These are phyloP conservation scores for Mortierella claussenii DNA, from an alignment of 192 early-diverging fungal genomes.

Conservation along the genomic window DNA sequence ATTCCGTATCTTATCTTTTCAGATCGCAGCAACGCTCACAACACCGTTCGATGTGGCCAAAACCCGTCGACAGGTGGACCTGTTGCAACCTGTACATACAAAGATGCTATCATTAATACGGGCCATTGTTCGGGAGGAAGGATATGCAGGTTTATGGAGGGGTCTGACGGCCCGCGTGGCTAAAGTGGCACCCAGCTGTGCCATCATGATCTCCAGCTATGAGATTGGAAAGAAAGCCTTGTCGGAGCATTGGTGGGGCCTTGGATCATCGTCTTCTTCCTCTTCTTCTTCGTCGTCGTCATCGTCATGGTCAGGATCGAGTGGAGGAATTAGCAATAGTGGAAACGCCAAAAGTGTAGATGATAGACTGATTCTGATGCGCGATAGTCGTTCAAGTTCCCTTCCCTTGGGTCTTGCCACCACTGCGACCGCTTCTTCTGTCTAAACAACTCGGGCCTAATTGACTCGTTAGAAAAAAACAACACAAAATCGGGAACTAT, in stretches of 20 bases:
- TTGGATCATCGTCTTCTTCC: constrained; percentile 18
- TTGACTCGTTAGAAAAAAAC: background rate
- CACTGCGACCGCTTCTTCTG: background rate
- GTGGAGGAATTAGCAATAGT: background rate
- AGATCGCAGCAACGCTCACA: constrained; percentile 87
- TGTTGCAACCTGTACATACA: constrained; percentile 38
- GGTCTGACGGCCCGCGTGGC: constrained; percentile 80
- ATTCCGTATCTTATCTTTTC: background rate
- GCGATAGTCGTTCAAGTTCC: constrained; percentile 2
- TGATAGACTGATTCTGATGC: constrained; percentile 25
- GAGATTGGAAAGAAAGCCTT: constrained; percentile 72
- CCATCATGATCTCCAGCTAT: constrained; percentile 96
- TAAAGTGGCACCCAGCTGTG: constrained; percentile 92
- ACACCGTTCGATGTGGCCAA: constrained; percentile 98
- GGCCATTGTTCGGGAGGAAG: constrained; percentile 60
- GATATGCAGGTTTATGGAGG: constrained; percentile 61
- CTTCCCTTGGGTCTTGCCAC: background rate
- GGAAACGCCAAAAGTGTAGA: constrained; percentile 5
- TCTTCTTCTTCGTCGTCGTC: constrained; percentile 8
- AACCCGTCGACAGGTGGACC: constrained; percentile 83
- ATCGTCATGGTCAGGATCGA: constrained; percentile 1
- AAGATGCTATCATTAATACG: constrained; percentile 52
- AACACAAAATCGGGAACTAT: too few species aligned
- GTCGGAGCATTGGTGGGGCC: constrained; percentile 52
- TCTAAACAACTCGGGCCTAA: background rate